These are phyloP conservation scores for Melanogaster broomeanus DNA, from an alignment of 768 basidiomycete genomes.

Conservation along the genomic window DNA sequence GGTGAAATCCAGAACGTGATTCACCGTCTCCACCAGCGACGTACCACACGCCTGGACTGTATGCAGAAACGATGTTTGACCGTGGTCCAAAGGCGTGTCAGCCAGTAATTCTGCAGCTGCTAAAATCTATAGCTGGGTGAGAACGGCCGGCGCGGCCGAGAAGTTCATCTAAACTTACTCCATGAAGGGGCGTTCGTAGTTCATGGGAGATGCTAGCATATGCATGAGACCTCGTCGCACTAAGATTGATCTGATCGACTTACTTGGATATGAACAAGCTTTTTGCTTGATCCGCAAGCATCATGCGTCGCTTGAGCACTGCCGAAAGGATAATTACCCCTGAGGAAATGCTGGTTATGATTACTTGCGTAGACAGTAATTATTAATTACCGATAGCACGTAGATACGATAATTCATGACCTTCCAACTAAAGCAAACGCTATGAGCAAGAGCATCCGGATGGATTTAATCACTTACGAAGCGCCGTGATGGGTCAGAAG, in stretches of 20 bases:
- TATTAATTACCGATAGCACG: slow-evolving; percentile 75
- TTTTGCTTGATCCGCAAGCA: slow-evolving; percentile 93
- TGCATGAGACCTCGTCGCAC: slow-evolving; percentile 5
- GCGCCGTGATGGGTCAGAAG: slow-evolving; percentile 74
- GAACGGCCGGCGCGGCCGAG: background rate
- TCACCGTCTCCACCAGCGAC: slow-evolving; percentile 95
- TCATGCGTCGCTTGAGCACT: slow-evolving; percentile 89
- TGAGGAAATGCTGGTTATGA: slow-evolving; percentile 15
- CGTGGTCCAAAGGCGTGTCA: slow-evolving; percentile 79
- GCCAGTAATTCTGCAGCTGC: slow-evolving; percentile 90
- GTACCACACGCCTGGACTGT: slow-evolving; percentile 95
- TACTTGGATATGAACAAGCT: slow-evolving; percentile 91
- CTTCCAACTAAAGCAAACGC: slow-evolving; percentile 62
- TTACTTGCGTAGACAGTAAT: background rate
- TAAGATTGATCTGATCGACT: slow-evolving; percentile 18
- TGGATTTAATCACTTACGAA: slow-evolving; percentile 53
- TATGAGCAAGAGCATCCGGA: slow-evolving; percentile 7
- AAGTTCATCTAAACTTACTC: slow-evolving; percentile 47
- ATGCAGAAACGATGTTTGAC: slow-evolving; percentile 84
- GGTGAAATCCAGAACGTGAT: slow-evolving; percentile 95
- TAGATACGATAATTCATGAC: slow-evolving; percentile 87
- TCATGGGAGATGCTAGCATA: slow-evolving; percentile 80
- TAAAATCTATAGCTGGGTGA: slow-evolving; percentile 56
- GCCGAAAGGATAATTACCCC: slow-evolving; percentile 93
- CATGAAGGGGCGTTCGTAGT: slow-evolving; percentile 88